Conservation (phyloP, 129 eudicot genomes). For the Centrapalus pauciflorus region DNA sequence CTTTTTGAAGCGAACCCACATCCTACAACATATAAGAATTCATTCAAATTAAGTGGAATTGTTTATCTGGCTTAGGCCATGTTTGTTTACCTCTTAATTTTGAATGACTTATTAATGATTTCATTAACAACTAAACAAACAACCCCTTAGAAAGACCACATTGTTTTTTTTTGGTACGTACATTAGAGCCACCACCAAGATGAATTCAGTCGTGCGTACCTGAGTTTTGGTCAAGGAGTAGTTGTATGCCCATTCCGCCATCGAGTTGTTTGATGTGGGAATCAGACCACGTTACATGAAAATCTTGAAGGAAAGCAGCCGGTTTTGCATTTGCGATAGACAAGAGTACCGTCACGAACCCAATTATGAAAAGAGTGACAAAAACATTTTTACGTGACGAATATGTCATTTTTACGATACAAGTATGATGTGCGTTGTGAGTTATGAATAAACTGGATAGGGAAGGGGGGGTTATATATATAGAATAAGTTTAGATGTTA, state of each 20-base stretch:
- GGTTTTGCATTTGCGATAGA: conserved; percentile 29
- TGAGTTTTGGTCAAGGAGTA: conserved; percentile 70
- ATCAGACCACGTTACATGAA: conserved; percentile 68
- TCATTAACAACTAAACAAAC: no score
- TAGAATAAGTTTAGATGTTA: background rate
- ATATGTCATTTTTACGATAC: conserved; percentile 14
- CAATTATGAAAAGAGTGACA: conserved; percentile 1
- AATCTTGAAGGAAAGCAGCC: conserved; percentile 71
- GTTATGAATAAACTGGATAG: background rate
- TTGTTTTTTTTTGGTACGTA: no score
- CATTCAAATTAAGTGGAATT: background rate
- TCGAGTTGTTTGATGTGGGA: conserved; percentile 64
- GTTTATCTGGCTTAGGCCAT: background rate
- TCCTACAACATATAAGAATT: conserved; percentile 23
- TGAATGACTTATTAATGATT: no score
- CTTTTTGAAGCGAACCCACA: conserved; percentile 72
- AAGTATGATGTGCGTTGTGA: background rate
- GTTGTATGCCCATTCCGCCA: conserved; percentile 69
- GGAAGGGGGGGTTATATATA: conserved; percentile 18
- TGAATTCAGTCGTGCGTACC: conserved; percentile 40
- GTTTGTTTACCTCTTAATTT: no score
- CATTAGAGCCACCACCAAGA: no score
- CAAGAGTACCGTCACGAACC: background rate
- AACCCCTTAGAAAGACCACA: no score
- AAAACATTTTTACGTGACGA: background rate